Conservation (phyloP, 768 basidiomycete species). For the Hypholoma sublateritium region DNA sequence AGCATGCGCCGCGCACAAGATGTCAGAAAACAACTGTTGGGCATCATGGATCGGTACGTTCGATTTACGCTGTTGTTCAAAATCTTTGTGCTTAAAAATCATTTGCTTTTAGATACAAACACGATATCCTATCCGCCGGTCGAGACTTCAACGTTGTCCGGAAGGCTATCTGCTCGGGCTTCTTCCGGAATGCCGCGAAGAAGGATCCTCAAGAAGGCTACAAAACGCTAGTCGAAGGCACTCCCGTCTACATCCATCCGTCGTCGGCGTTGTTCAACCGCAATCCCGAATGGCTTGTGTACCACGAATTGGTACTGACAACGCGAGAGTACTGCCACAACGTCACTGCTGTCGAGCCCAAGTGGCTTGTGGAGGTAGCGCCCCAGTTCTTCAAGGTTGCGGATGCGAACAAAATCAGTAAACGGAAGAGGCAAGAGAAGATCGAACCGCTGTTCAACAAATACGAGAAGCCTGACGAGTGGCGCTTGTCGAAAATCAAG, state of each 20-base stretch:
- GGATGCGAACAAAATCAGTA: conserved; percentile 96
- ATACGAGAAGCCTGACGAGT: conserved; percentile 92
- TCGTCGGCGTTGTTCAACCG: conserved; percentile 97
- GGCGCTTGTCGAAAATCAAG: conserved; percentile 92
- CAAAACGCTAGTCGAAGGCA: conserved; percentile 95
- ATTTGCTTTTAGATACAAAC: conserved; percentile 73
- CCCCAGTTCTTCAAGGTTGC: conserved; percentile 99
- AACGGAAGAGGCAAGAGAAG: conserved; percentile 94
- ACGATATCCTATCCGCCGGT: conserved; percentile 92
- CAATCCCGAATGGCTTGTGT: conserved; percentile 93
- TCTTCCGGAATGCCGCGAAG: conserved; percentile 98
- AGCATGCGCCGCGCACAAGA: conserved; percentile 98
- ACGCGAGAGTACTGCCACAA: conserved; percentile 95
- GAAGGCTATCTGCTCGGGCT: conserved; percentile 95
- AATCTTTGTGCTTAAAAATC: not conserved
- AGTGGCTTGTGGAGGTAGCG: conserved; percentile 97
- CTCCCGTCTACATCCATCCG: conserved; percentile 98
- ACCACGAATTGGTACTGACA: conserved; percentile 94
- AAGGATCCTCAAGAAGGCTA: conserved; percentile 98
- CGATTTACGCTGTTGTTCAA: not conserved
- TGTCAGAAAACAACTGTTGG: conserved; percentile 94
- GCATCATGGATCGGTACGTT: conserved; percentile 95
- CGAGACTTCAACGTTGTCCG: conserved; percentile 91
- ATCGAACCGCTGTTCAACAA: conserved; percentile 96
- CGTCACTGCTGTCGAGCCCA: conserved; percentile 94